These are phyloP conservation scores for Metschnikowia aberdeeniae DNA, from an alignment of 805 yeast genomes.

Conservation along the genomic window DNA sequence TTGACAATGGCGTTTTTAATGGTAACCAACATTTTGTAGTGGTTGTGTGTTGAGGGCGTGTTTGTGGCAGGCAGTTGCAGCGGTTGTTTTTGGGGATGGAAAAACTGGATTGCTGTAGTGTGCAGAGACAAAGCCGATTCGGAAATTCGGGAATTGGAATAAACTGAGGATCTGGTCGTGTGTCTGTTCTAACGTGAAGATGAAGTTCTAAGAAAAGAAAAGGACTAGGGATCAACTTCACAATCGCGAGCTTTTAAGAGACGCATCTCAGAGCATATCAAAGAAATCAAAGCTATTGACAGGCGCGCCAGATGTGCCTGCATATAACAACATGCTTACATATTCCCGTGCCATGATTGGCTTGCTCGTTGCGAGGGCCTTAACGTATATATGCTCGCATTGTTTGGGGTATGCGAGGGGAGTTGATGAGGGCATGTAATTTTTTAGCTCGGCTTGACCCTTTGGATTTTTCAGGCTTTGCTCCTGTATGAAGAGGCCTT, in stretches of 20 bases:
- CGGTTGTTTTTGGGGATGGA: not conserved
- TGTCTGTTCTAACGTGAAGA: too few species aligned
- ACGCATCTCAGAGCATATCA: constrained; percentile 3
- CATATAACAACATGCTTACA: not conserved
- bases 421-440: too few species aligned
- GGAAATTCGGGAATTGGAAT: not conserved
- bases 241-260: constrained; percentile 3
- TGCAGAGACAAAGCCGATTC: constrained; percentile 1
- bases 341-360: not conserved
- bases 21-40: constrained; percentile 13
- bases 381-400: too few species aligned
- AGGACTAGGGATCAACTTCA: constrained; percentile 1
- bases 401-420: too few species aligned
- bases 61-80: constrained; percentile 1
- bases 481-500: too few species aligned
- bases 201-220: not conserved
- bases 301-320: constrained; percentile 1
- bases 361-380: too few species aligned
- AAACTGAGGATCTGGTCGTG: not conserved
- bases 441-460: too few species aligned
- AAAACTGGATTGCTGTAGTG: constrained; percentile 2
- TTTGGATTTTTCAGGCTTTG: too few species aligned
- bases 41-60: not conserved
- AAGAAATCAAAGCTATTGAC: constrained; percentile 1
- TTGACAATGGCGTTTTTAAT: constrained; percentile 33